Base-by-base conservation (phyloP, 371 early-diverging fungal species). In the Apophysomyces ossiformis region DNA sequence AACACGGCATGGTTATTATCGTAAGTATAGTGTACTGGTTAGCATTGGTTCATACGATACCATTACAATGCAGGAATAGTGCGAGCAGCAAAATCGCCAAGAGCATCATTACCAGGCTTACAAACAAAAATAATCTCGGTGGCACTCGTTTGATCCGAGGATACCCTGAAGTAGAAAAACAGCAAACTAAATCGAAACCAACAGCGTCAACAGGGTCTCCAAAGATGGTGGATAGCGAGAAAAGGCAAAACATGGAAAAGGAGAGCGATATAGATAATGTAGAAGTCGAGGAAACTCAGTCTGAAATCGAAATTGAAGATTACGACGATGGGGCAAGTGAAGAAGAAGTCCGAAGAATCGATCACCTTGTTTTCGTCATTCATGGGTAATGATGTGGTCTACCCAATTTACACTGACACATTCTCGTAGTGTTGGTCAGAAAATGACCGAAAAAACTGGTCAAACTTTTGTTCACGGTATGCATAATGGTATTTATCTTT, bases 321-420 rank as follows among this genome's bases (percentile, higher is more conserved):
- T 85, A 85, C 64, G 81, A 81, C 5, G 82, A 87, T 50, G 87
- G 87, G 43, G 84, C 85, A 13, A 79, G 78, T 13, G 85, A 87
- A 57, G 88, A 82, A 60, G 86, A 86, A 12, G 84, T 87, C 26
- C 75, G 93, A 59, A 73, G 73, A 3, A 87, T 94, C 59, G 86
- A 92, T 69, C 95, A 94, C 72, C 65, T 94, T 8, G 75, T 94
- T 0, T 81, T 93, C 57, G 93, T 90, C 5, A 87, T 94, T 64
- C 94, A 94, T 68, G 95, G 93, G 85, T 87, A 80, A 65, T 64
- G 9, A 8, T 37, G 16, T 21, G 46, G 16, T n/a, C 15, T 13
- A 9, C 6, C 39, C 54, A 13, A 59, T 21, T 45, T n/a, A 7
- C 37, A 26, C 36, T 61, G 38, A 65, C 21, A n/a, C 16, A 32